Evolutionary conservation across 164 flowering plant genomes (phyloP).

Genomic region (Saururus chinensis): DNA sequence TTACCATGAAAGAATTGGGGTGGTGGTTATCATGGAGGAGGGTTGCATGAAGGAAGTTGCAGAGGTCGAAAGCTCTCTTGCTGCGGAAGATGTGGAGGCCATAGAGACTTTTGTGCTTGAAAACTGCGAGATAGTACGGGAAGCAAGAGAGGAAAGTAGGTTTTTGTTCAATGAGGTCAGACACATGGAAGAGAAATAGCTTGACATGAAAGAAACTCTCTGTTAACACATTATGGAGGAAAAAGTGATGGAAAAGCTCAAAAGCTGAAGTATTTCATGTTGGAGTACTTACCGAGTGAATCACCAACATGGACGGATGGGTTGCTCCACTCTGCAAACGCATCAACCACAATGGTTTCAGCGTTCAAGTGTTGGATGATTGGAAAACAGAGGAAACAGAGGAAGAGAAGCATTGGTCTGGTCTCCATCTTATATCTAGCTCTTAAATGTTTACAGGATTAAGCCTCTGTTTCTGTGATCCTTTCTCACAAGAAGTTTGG

Average conservation of each 20-base stretch:
- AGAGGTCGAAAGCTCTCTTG: constrained; percentile 49
- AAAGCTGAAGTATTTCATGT: neutral
- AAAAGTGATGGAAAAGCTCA: neutral
- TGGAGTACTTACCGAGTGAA: constrained; percentile 44
- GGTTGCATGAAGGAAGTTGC: constrained; percentile 77
- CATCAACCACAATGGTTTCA: constrained; percentile 59
- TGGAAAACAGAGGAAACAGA: constrained; percentile 13
- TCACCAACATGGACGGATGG: constrained; percentile 68
- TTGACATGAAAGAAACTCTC: no score
- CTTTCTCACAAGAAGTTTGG: neutral
- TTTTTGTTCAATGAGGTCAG: no score
- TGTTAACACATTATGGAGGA: no score
- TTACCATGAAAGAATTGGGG: constrained; percentile 60
- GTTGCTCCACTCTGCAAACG: constrained; percentile 53
- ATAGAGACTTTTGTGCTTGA: constrained; percentile 48
- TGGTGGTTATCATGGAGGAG: constrained; percentile 35
- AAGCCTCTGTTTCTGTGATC: constrained; percentile 1
- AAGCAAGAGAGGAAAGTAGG: neutral
- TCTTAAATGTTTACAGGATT: neutral
- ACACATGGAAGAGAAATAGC: neutral
- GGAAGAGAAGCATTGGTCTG: constrained; percentile 12
- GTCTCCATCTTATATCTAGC: constrained; percentile 13
- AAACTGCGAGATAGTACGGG: constrained; percentile 26
- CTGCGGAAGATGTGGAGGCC: constrained; percentile 74
- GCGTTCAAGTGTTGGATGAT: constrained; percentile 25